Evolutionary conservation across 2,329 filamentous ascomycete genomes (phyloP), one percentile per base, ranked within the genome.

Genomic region (Alternaria brassicicola): DNA sequence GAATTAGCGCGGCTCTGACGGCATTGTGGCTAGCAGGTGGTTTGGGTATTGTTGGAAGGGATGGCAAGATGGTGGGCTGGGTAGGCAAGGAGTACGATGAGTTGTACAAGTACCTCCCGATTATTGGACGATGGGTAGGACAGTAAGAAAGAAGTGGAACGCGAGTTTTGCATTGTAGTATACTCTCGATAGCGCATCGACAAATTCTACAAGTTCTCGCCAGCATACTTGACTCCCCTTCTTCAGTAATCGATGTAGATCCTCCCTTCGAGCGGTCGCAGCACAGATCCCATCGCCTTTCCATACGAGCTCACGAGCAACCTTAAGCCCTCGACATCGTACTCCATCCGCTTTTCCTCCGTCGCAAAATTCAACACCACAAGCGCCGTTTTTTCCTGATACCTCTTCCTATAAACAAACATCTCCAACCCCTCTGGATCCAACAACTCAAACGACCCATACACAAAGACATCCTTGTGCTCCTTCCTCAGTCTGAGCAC

Each of bases 1-100:
- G 83, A 0, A 75, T 88, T 52, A 85, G 85, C 1, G 81, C 83
- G 0, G 77, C 83, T 0, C 75, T 89, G 2, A 83, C 87, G 7
- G 84, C 79, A 0, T 54, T 93, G n/a, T 97, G 93, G 93, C 86
- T 93, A 50, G 88, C 88, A 0, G 93, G 93, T 3, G 89, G 91
- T 0, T 76, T 97, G 31, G 92, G 90, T 0, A 82, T 97, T 15
- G 87, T 97, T 8, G 92, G 89, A 3, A 83, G 85, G 61, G 90
- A 85, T 1, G 93, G 92, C 0, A 76, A 81, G 60, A 88, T 86
- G 1, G 80, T 84, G 4, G 92, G 92, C 0, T 97, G 93, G 92
- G 83, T 96, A 53, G 92, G 87, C 2, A 89, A 83, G 66, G 83
- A 90, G 48, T 97, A 94, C 77, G 90, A 97, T 79, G 84, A 87